Percentiles rank a stretch among this genome's conserved stretches.
Conservation (phyloP, 2,329 filamentous ascomycete genomes). For the Alternaria panax region DNA sequence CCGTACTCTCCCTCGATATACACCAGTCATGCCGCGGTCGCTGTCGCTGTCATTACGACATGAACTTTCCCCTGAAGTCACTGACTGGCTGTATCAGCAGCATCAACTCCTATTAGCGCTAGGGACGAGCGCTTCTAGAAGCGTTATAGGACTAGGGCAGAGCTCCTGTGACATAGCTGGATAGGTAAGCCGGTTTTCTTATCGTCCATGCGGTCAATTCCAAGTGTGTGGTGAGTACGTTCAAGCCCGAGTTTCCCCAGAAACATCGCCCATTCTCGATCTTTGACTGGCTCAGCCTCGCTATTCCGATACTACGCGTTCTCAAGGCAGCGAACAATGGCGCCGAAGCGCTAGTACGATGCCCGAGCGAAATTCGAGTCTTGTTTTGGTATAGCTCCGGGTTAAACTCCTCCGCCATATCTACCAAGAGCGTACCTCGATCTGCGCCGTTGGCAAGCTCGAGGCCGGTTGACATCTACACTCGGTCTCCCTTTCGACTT, state of each 20-base stretch:
- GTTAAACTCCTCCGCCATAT: background rate
- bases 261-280: background rate
- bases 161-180: background rate
- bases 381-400: background rate
- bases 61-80: accelerated
- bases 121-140: background rate
- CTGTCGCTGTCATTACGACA: background rate
- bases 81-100: background rate
- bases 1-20: background rate
- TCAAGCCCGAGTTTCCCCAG: background rate
- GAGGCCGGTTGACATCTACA: background rate
- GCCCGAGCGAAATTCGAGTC: background rate
- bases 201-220: background rate
- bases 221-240: background rate
- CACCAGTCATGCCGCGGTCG: background rate
- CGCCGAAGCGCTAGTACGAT: background rate
- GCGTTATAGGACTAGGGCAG: background rate
- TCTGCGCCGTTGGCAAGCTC: no score
- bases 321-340: background rate
- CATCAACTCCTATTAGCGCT: background rate
- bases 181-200: background rate
- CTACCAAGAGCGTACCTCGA: no score
- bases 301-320: background rate
- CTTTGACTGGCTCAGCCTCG: background rate
- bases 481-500: accelerated